Base-by-base conservation (phyloP, 768 basidiomycete species). In the Russula sp. region DNA sequence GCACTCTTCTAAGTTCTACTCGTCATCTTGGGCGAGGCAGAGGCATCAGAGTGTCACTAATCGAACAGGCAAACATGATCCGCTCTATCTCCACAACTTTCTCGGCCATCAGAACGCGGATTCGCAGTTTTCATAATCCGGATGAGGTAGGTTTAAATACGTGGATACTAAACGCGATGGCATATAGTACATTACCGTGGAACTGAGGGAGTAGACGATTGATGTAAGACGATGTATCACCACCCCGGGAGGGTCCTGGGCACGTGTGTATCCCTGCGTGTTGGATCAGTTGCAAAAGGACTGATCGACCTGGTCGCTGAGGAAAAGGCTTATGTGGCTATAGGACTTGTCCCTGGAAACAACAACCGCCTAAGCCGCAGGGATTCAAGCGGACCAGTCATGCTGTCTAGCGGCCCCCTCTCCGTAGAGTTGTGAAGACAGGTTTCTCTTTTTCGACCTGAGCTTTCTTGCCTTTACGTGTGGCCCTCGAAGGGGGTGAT, bases 351-450 rank as follows among this genome's bases (percentile, higher is more conserved):
- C 34, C 45, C 45, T 3, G 10, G 20, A 27, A 27, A 37, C 2
- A 35, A 54, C 3, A 27, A 50, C 27, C 22, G n/a, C 34, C 59
- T 37, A 8, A 6, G 22, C 31, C 34, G 18, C 45, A 45, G 27
- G 49, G 40, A 22, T 37, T 34, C 3, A 44, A 6, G 57, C 0
- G 35, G 18, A 10, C 39, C 27, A 32, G 22, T 3, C 1, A 20
- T 13, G 42, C 32, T 14, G 52, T 54, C 48, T 44, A 55, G 14
- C 57, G 52, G 22, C 63, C 63, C 34, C 63, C 48, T 39, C 47
- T 59, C 37, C 63, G 57, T 37, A 59, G 32, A 5, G 35, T 18
- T 7, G 57, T 35, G 44, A n/a, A 59, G 31, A 64, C 63, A 0
- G 18, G 51, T 35, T 47, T 22, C 6, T 9, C 31, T 11, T 47